Percentiles rank a stretch among this genome's conserved stretches.
Evolutionary conservation across 495 filamentous ascomycete species (phyloP).

Genomic region (Penicillium simplicissimum): DNA sequence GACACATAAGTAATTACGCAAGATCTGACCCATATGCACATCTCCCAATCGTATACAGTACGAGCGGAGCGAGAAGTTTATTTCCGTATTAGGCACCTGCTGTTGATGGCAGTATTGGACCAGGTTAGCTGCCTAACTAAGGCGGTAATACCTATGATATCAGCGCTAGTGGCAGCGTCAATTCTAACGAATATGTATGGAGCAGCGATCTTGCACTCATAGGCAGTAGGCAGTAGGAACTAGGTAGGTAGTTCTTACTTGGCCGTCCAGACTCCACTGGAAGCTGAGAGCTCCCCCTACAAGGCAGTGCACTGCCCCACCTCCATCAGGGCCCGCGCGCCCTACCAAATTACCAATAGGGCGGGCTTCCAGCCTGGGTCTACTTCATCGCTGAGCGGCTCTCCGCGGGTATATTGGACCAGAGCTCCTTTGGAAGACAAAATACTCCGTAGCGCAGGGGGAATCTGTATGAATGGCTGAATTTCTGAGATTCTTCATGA

Average conservation of each 20-base stretch:
- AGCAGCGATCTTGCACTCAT: not conserved
- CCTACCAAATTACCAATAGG: conserved; percentile 24
- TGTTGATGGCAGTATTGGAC: not conserved
- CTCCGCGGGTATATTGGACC: not conserved
- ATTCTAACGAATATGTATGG: not conserved
- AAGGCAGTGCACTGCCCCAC: conserved; percentile 35
- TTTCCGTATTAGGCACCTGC: not conserved
- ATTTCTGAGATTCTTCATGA: too few species aligned
- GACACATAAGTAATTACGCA: conserved; percentile 13
- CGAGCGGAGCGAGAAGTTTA: not conserved
- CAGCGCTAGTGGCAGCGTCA: conserved; percentile 1
- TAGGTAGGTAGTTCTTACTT: too few species aligned
- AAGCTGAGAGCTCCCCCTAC: conserved; percentile 27
- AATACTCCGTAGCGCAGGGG: not conserved
- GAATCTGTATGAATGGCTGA: not conserved
- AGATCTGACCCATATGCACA: conserved; percentile 19
- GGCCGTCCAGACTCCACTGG: conserved; percentile 20
- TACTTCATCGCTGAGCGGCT: conserved; percentile 5
- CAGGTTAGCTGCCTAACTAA: conserved; percentile 3
- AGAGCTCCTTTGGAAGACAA: not conserved
- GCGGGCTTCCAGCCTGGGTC: not conserved
- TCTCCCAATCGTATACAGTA: not conserved
- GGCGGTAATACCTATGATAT: too few species aligned
- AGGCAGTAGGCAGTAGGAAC: not conserved
- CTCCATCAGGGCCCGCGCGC: conserved; percentile 20